These are phyloP conservation scores for Solanum phureja DNA, from an alignment of 257 asterid genomes.

Conservation along the genomic window DNA sequence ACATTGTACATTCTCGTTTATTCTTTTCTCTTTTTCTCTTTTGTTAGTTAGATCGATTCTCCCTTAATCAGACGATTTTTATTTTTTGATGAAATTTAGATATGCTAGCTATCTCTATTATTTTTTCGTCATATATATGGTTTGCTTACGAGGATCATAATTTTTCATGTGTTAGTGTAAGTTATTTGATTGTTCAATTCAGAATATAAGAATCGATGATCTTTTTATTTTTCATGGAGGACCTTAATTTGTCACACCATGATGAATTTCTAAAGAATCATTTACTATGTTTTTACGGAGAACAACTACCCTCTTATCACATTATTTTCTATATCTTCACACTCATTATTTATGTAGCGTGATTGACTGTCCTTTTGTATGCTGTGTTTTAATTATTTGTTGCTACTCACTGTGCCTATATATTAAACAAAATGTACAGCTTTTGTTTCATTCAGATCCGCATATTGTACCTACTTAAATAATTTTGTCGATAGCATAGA, in stretches of 20 bases:
- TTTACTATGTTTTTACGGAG: not conserved
- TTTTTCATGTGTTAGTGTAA: not conserved
- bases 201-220: not conserved
- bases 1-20: too few species aligned
- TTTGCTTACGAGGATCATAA: not conserved
- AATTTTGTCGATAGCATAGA: not conserved
- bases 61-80: too few species aligned
- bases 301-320: not conserved
- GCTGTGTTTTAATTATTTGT: not conserved
- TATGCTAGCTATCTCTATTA: not conserved
- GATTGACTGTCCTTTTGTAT: not conserved
- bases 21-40: too few species aligned
- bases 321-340: not conserved
- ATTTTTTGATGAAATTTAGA: too few species aligned
- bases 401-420: not conserved
- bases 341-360: not conserved
- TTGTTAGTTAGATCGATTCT: too few species aligned
- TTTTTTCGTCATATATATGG: too few species aligned
- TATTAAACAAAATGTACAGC: not conserved
- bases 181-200: not conserved
- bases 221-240: not conserved
- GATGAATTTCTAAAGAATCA: not conserved
- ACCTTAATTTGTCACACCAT: not conserved
- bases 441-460: not conserved
- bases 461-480: not conserved